These are phyloP conservation scores for Fallopia convolvulus DNA, from an alignment of 148 eudicot species.

Conservation along the genomic window DNA sequence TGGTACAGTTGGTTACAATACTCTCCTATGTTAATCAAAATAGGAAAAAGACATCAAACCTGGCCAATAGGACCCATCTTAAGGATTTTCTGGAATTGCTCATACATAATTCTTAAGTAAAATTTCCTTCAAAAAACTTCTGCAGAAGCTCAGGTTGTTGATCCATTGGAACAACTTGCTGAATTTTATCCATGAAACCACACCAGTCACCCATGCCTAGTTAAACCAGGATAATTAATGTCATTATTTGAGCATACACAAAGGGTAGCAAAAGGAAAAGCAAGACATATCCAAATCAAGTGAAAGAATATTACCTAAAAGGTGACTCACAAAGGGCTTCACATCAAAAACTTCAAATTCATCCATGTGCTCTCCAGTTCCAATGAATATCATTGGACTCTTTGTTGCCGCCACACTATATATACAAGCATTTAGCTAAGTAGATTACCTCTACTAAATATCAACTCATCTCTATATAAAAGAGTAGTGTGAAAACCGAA, in stretches of 20 bases:
- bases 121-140: conserved; percentile 88
- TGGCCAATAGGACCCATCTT: conserved; percentile 98
- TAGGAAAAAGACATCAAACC: conserved; percentile 38
- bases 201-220: conserved; percentile 98
- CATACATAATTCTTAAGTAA: conserved; percentile 94
- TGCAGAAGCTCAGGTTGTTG: conserved; percentile 99
- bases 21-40: conserved; percentile 8
- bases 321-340: conserved; percentile 95
- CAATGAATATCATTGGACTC: conserved; percentile 95
- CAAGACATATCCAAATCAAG: background rate
- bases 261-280: background rate
- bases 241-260: background rate
- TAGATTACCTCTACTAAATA: background rate
- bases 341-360: conserved; percentile 97
- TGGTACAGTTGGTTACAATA: no score
- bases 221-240: conserved; percentile 11
- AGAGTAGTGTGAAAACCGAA: background rate
- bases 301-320: no score
- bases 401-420: conserved; percentile 98
- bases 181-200: conserved; percentile 96
- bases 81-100: conserved; percentile 86
- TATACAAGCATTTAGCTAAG: background rate
- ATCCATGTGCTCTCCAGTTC: conserved; percentile 99
- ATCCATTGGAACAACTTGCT: conserved; percentile 97
- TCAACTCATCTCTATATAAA: background rate